phyloP scores from a whole-genome alignment of 345 rosid genomes.

The Eucalyptus victrix region DNA sequence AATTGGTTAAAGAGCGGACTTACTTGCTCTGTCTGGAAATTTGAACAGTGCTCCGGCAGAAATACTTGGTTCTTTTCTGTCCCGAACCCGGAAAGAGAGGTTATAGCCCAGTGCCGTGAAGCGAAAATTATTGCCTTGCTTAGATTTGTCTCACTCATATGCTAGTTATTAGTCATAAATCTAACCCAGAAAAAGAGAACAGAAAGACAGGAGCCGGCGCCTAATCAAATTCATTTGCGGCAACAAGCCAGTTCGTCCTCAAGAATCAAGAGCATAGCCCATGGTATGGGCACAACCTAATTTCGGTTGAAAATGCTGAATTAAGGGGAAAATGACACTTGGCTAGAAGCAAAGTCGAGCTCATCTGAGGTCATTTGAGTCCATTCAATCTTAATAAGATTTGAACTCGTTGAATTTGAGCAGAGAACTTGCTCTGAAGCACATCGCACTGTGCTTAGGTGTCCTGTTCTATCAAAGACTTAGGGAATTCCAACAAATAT shows the following conservation, averaged over 20 bases:
- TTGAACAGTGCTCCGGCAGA: not conserved
- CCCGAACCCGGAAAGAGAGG: not conserved
- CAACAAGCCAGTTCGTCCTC: not conserved
- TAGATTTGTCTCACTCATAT: not conserved
- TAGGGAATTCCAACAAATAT: not conserved
- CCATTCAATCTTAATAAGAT: not conserved
- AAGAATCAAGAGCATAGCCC: not conserved
- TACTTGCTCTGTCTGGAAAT: slow-evolving; percentile 44
- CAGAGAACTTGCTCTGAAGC: not conserved
- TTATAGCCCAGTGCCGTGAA: not conserved
- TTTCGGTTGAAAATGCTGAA: not conserved
- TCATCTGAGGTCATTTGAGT: not conserved
- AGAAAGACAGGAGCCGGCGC: not conserved
- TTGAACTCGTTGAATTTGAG: not conserved
- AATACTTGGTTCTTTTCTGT: not conserved
- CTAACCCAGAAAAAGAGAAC: not conserved
- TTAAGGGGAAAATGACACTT: not conserved
- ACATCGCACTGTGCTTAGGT: not conserved
- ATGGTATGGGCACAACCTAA: not conserved
- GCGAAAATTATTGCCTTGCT: not conserved
- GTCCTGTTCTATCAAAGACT: not conserved
- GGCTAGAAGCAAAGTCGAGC: not conserved
- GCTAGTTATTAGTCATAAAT: not conserved
- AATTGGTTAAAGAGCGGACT: slow-evolving; percentile 32
- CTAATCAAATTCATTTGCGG: not conserved